Conservation (phyloP, 2,329 filamentous ascomycete species). For the Ceratocystiopsis sp. region DNA sequence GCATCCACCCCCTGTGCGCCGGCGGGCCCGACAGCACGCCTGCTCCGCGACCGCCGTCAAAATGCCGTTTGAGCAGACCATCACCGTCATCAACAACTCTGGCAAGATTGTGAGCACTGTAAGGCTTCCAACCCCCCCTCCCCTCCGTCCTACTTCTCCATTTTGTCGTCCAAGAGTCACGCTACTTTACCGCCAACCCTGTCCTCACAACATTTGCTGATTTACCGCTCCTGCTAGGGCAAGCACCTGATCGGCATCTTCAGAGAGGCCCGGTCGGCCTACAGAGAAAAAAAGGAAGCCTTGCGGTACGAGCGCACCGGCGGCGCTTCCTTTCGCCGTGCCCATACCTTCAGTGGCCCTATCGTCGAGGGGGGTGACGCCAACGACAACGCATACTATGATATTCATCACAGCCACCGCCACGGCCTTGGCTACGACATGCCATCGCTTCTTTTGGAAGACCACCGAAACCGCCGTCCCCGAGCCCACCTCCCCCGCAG, state of each 20-base stretch:
- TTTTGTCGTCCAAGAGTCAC: too few species aligned
- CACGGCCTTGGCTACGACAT: constrained; percentile 4
- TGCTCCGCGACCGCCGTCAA: constrained; percentile 5
- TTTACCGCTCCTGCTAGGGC: constrained; percentile 34
- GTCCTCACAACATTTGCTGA: neutral
- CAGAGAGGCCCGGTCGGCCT: constrained; percentile 79
- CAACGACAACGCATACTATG: constrained; percentile 12
- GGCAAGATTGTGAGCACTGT: constrained; percentile 84
- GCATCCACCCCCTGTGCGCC: too few species aligned
- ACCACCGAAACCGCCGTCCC: constrained; percentile 6
- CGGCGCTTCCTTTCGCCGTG: constrained; percentile 28
- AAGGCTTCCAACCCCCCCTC: constrained; percentile 18
- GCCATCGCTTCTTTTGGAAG: constrained; percentile 12
- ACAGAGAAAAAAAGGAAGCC: constrained; percentile 73
- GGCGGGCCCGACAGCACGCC: too few species aligned
- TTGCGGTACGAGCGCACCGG: constrained; percentile 46
- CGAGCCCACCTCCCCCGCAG: constrained; percentile 8
- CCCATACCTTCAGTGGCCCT: constrained; percentile 35
- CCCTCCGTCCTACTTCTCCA: neutral
- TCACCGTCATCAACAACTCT: constrained; percentile 79
- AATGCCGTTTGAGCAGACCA: constrained; percentile 46
- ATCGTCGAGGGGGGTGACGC: constrained; percentile 11
- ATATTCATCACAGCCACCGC: constrained; percentile 8
- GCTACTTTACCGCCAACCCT: too few species aligned
- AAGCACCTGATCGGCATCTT: constrained; percentile 83